Evolutionary conservation across 345 rosid genomes (phyloP).

Genomic region (Erysimum cheiranthoides): DNA sequence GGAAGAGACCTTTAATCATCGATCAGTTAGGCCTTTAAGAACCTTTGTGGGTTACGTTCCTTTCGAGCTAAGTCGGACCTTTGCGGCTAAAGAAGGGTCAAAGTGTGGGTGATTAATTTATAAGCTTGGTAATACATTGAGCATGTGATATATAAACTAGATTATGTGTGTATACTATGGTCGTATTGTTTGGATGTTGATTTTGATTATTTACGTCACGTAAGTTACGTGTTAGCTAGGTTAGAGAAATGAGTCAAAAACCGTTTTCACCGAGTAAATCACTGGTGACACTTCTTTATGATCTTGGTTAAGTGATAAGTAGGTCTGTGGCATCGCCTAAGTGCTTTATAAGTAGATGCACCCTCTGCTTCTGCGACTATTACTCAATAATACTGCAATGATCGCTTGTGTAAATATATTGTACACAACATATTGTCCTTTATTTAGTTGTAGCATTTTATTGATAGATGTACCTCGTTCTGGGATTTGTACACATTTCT

Average conservation of each 20-base stretch:
- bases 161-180: background rate
- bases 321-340: background rate
- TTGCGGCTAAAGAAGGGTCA: constrained; percentile 10
- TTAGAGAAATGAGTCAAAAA: background rate
- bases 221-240: constrained; percentile 1
- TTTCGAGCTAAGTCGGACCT: constrained; percentile 10
- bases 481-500: background rate
- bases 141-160: background rate
- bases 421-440: too few species aligned
- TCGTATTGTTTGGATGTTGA: background rate
- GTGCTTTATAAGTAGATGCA: background rate
- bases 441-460: background rate
- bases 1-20: constrained; percentile 12
- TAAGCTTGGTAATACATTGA: background rate
- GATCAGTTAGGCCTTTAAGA: background rate
- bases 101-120: background rate
- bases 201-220: background rate
- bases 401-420: background rate
- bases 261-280: background rate
- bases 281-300: background rate
- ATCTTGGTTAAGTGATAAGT: background rate
- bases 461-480: background rate
- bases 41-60: background rate
- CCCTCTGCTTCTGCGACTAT: background rate
- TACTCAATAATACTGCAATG: background rate